Percentiles rank a stretch among this genome's conserved stretches.
These are phyloP conservation scores for Kandelia obovata DNA, from an alignment of 345 rosid species.

Conservation along the genomic window DNA sequence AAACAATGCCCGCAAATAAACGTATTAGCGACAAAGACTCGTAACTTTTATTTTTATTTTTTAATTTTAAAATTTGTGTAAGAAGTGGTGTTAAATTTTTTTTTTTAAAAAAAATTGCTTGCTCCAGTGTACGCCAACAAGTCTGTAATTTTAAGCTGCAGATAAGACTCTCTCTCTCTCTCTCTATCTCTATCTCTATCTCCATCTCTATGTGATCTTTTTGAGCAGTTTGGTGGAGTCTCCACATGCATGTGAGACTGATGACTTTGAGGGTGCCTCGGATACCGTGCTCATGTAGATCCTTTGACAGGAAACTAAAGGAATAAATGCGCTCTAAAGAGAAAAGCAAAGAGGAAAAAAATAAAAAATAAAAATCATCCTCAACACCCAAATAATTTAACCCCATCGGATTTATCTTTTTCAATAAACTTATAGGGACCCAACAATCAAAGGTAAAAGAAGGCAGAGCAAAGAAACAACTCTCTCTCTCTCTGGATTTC, in stretches of 20 bases:
- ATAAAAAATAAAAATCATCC: not conserved
- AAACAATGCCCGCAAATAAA: too few species aligned
- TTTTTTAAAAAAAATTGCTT: too few species aligned
- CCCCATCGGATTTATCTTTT: conserved; percentile 18
- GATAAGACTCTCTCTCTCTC: too few species aligned
- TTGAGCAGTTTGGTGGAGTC: not conserved
- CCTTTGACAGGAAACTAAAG: not conserved
- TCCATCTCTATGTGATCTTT: too few species aligned
- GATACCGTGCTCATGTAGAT: not conserved
- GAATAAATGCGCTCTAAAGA: conserved; percentile 2
- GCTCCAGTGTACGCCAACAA: too few species aligned
- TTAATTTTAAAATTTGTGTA: too few species aligned
- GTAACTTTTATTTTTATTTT: too few species aligned
- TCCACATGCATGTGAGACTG: conserved; percentile 12
- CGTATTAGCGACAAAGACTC: too few species aligned
- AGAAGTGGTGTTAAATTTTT: too few species aligned
- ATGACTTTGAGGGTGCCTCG: conserved; percentile 1
- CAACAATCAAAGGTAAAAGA: not conserved
- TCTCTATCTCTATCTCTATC: too few species aligned
- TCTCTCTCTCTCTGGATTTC: conserved; percentile 3
- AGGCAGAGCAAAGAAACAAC: not conserved
- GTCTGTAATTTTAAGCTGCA: too few species aligned
- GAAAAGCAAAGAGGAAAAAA: not conserved
- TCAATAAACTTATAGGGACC: not conserved
- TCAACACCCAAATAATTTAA: conserved; percentile 26